Conservation (phyloP, 352 stramenopile genomes). For the Globisporangium splendens region DNA sequence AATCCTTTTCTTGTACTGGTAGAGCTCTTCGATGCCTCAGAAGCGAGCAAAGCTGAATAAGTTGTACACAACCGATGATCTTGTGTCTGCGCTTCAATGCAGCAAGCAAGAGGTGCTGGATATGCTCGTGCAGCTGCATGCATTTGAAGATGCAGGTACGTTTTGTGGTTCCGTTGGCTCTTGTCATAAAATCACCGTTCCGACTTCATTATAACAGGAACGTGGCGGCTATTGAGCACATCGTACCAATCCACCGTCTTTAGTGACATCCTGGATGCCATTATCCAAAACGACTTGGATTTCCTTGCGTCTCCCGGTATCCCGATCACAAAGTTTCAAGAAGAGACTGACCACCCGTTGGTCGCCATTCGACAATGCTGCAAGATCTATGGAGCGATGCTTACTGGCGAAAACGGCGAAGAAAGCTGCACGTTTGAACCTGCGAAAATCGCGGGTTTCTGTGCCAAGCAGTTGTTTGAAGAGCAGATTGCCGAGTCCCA, state of each 20-base stretch:
- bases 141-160: slow-evolving; percentile 64
- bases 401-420: slow-evolving; percentile 4
- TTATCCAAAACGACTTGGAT: slow-evolving; percentile 74
- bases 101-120: slow-evolving; percentile 60
- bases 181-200: neutral
- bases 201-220: slow-evolving; percentile 9
- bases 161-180: neutral
- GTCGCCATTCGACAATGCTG: slow-evolving; percentile 71
- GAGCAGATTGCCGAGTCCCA: slow-evolving; percentile 42
- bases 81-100: slow-evolving; percentile 57
- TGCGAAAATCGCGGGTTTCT: slow-evolving; percentile 69
- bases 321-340: slow-evolving; percentile 34
- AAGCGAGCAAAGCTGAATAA: slow-evolving; percentile 55
- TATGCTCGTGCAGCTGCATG: slow-evolving; percentile 58
- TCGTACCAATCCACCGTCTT: slow-evolving; percentile 62
- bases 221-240: slow-evolving; percentile 58
- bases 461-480: slow-evolving; percentile 67
- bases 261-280: slow-evolving; percentile 62
- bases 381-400: slow-evolving; percentile 49
- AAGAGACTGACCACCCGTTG: slow-evolving; percentile 30
- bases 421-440: slow-evolving; percentile 50
- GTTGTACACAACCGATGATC: slow-evolving; percentile 55
- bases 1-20: neutral
- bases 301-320: slow-evolving; percentile 39
- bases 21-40: slow-evolving; percentile 7